phyloP scores from a whole-genome alignment of 768 basidiomycete species.

The Psilocybe sp. region DNA sequence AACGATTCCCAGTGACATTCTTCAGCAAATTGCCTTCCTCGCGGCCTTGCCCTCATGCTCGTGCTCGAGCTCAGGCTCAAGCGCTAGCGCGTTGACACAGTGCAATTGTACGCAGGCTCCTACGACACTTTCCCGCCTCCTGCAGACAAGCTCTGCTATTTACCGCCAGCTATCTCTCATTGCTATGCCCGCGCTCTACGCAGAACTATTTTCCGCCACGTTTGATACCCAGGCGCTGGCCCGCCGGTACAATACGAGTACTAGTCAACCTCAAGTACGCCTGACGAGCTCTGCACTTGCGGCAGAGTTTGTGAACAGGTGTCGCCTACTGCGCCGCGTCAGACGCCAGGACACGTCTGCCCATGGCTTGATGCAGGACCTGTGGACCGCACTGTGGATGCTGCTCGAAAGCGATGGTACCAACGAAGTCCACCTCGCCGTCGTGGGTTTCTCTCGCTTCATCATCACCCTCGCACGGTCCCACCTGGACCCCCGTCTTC shows the following conservation, averaged over 20 bases:
- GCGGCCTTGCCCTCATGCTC: conserved; percentile 35
- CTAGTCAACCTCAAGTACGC: neutral
- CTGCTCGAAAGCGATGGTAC: conserved; percentile 51
- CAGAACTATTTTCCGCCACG: conserved; percentile 46
- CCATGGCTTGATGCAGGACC: conserved; percentile 34
- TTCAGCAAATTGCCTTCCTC: conserved; percentile 53
- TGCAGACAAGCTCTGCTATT: conserved; percentile 43
- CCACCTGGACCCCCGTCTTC: conserved; percentile 4
- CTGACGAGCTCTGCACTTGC: conserved; percentile 42
- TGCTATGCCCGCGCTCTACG: conserved; percentile 53
- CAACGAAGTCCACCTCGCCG: conserved; percentile 44
- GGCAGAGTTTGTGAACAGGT: conserved; percentile 46
- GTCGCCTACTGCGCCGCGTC: conserved; percentile 46
- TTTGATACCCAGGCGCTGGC: conserved; percentile 39
- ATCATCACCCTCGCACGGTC: conserved; percentile 28
- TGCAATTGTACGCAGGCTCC: conserved; percentile 17
- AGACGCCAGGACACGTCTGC: conserved; percentile 31
- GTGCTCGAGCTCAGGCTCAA: conserved; percentile 16
- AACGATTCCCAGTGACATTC: conserved; percentile 51
- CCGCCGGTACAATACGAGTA: conserved; percentile 14
- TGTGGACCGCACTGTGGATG: conserved; percentile 61
- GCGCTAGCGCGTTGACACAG: too few relatives aligned
- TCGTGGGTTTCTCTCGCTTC: conserved; percentile 37
- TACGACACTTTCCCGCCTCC: conserved; percentile 37
- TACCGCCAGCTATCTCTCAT: conserved; percentile 39